Evolutionary conservation across 805 yeast genomes (phyloP).

Genomic region (Yarrowia sp.): DNA sequence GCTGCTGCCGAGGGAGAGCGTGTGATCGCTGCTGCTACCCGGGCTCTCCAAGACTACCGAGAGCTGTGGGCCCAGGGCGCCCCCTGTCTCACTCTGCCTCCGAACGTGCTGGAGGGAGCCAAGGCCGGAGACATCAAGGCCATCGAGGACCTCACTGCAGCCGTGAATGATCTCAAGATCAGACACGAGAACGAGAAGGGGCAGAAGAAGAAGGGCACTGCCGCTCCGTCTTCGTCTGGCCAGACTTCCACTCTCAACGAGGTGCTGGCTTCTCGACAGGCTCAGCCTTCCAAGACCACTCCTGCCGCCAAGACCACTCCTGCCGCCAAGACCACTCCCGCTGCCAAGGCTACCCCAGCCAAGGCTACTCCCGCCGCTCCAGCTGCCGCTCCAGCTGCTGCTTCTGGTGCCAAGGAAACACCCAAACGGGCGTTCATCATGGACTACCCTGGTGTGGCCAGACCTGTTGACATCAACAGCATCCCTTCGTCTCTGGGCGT

Average conservation of each 20-base stretch:
- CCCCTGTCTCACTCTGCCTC: slow-evolving; percentile 5
- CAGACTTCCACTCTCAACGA: slow-evolving; percentile 18
- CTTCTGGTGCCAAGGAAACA: neutral
- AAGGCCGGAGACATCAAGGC: neutral
- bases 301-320: neutral
- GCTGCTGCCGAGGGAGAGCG: slow-evolving; percentile 7
- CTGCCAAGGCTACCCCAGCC: neutral
- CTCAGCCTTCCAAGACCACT: neutral
- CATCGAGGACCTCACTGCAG: slow-evolving; percentile 9
- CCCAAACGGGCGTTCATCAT: slow-evolving; percentile 19
- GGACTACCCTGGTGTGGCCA: slow-evolving; percentile 11
- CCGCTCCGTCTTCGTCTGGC: neutral
- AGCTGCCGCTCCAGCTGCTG: neutral
- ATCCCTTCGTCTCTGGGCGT: neutral
- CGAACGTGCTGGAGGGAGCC: slow-evolving; percentile 4
- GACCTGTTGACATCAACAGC: neutral
- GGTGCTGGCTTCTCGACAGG: slow-evolving; percentile 9
- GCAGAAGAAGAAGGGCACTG: slow-evolving; percentile 3
- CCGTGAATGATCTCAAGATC: slow-evolving; percentile 1
- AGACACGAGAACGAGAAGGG: neutral
- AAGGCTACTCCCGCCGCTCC: neutral
- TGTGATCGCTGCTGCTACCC: slow-evolving; percentile 1
- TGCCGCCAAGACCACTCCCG: neutral
- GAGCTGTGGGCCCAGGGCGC: slow-evolving; percentile 14
- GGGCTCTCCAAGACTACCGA: slow-evolving; percentile 9